Conservation (phyloP, 2,329 filamentous ascomycete genomes). For the Aureobasidium sp. region DNA sequence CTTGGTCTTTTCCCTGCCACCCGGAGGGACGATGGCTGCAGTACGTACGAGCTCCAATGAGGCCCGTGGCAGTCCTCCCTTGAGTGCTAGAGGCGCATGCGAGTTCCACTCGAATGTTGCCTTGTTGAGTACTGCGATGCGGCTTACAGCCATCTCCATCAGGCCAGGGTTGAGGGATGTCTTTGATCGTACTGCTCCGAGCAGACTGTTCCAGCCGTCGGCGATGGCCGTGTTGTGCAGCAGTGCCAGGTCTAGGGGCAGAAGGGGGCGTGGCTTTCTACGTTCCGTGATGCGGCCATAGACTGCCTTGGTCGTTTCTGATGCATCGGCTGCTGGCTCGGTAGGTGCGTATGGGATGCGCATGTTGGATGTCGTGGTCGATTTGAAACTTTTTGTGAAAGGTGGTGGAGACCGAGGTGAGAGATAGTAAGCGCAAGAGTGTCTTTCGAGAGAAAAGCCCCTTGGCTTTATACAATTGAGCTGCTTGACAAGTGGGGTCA, state of each 20-base stretch:
- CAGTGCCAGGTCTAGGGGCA: slow-evolving; percentile 65
- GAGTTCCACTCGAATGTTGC: slow-evolving; percentile 30
- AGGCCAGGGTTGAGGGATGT: slow-evolving; percentile 24
- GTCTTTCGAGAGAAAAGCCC: neutral
- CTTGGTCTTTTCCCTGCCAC: slow-evolving; percentile 9
- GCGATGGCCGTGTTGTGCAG: slow-evolving; percentile 66
- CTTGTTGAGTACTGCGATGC: slow-evolving; percentile 28
- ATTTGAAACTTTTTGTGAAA: neutral
- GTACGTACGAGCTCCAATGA: slow-evolving; percentile 21
- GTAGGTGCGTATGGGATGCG: slow-evolving; percentile 56
- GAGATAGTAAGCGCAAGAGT: neutral
- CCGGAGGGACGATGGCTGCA: slow-evolving; percentile 15
- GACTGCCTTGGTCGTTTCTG: slow-evolving; percentile 40
- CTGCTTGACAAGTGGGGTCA: slow-evolving; percentile 1
- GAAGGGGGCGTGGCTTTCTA: slow-evolving; percentile 59
- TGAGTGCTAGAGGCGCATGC: slow-evolving; percentile 25
- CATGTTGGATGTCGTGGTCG: slow-evolving; percentile 37
- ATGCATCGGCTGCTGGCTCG: slow-evolving; percentile 43
- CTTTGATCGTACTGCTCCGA: slow-evolving; percentile 40
- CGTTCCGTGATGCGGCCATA: slow-evolving; percentile 56
- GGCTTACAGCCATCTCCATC: slow-evolving; percentile 28
- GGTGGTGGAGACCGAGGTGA: neutral
- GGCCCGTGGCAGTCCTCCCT: slow-evolving; percentile 21
- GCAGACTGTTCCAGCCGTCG: slow-evolving; percentile 65
- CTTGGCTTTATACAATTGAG: neutral